Percentiles rank a stretch among this genome's conserved stretches.
phyloP scores from a whole-genome alignment of 164 flowering plant species.

The Aristolochia fimbriata region DNA sequence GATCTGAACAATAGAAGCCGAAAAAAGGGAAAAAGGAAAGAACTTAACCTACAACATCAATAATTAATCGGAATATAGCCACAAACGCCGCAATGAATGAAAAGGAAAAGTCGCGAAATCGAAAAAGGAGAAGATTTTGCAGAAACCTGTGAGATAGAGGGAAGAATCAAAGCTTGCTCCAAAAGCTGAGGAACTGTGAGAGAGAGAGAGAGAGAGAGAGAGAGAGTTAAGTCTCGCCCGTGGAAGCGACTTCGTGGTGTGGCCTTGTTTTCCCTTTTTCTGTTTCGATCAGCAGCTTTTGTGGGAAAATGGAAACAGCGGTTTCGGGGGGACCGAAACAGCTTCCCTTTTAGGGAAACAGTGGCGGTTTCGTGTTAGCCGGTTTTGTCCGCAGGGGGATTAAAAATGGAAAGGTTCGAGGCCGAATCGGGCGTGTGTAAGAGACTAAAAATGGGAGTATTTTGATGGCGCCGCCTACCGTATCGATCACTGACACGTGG shows the following conservation, averaged over 20 bases:
- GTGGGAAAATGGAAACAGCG: not conserved
- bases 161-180: not conserved
- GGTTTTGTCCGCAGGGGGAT: not conserved
- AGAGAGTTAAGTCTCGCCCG: too few relatives aligned
- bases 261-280: not conserved
- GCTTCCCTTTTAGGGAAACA: not conserved
- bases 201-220: too few relatives aligned
- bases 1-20: not conserved
- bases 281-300: not conserved
- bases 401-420: constrained; percentile 14
- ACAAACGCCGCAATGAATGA: not conserved
- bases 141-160: not conserved
- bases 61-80: not conserved
- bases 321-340: too few relatives aligned
- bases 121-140: not conserved
- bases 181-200: too few relatives aligned
- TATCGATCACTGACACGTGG: constrained; percentile 42
- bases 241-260: too few relatives aligned
- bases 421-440: constrained; percentile 10
- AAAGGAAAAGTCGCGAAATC: not conserved
- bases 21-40: not conserved
- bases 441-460: not conserved
- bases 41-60: not conserved
- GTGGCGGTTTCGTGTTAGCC: not conserved
- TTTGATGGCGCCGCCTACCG: constrained; percentile 14